These are phyloP conservation scores for Exophiala xenobiotica DNA, from an alignment of 2,329 filamentous ascomycete genomes.

Conservation along the genomic window DNA sequence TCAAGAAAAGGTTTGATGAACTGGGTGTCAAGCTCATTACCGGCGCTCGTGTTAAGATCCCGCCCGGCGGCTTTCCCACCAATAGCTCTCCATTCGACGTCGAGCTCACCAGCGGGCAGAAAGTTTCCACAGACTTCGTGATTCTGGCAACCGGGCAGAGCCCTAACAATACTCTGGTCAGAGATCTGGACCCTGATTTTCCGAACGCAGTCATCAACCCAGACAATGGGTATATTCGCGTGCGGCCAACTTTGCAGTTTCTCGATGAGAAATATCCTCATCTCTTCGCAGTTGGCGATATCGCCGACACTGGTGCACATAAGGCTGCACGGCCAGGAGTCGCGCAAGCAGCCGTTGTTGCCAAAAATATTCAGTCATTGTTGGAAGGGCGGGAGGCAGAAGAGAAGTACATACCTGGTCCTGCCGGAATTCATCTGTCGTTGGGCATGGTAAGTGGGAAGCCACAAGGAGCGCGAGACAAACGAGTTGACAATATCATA, in stretches of 20 bases:
- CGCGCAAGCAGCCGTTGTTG: slow-evolving; percentile 53
- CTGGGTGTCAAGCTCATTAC: slow-evolving; percentile 25
- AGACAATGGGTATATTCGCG: slow-evolving; percentile 50
- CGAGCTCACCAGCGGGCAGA: slow-evolving; percentile 14
- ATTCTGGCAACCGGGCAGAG: slow-evolving; percentile 51
- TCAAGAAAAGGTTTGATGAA: slow-evolving; percentile 17
- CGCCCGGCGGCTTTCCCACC: slow-evolving; percentile 9
- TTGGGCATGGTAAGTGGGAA: slow-evolving; percentile 48
- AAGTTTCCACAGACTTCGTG: slow-evolving; percentile 39
- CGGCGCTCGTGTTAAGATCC: slow-evolving; percentile 16
- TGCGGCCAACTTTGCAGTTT: slow-evolving; percentile 60
- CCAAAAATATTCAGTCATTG: slow-evolving; percentile 54
- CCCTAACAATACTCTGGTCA: slow-evolving; percentile 46
- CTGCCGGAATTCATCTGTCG: slow-evolving; percentile 55
- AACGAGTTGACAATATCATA: not conserved
- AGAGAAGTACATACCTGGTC: slow-evolving; percentile 45
- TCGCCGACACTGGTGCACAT: slow-evolving; percentile 51
- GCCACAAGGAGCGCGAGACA: not conserved
- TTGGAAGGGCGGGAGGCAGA: slow-evolving; percentile 43
- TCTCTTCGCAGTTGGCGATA: slow-evolving; percentile 64
- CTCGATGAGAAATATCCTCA: slow-evolving; percentile 46
- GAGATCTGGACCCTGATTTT: slow-evolving; percentile 32
- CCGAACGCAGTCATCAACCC: slow-evolving; percentile 35
- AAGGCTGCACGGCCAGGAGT: slow-evolving; percentile 57
- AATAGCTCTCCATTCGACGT: slow-evolving; percentile 14